Evolutionary conservation across 495 filamentous ascomycete species (phyloP), one percentile per base, ranked within the genome.

Genomic region (Parathielavia hyrcaniae): DNA sequence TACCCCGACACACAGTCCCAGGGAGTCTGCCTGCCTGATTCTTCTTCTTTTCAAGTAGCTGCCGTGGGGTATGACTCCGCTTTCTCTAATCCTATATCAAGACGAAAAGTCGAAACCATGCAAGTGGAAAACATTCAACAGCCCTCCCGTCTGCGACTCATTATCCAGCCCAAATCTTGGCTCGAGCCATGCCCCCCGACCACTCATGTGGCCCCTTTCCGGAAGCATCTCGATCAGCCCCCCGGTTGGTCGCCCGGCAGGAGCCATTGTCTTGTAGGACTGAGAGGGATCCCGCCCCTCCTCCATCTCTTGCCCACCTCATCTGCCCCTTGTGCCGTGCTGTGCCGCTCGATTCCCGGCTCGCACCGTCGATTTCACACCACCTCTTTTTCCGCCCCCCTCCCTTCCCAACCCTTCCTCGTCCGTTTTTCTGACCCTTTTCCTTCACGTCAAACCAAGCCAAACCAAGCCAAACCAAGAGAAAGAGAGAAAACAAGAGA

Each of bases 1-100:
- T n/a, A n/a, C n/a, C 47, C 40, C 52, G 52, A 35, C 52, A 54
- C 22, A n/a, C 52, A 54, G 12, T 22, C 50, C 50, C 38, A 13
- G 34, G 49, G 13, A 22, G 39, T 30, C 23, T 14, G 12, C 14
- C 50, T 30, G 12, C 23, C 6, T 39, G 22, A 34, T 26, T 13
- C 22, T 13, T 38, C 50, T 16, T 38, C 50, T 41, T 41, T 41
- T 53, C 23, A 20, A 51, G 35, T 39, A 20, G 5, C 3, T 6
- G 26, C 26, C 49, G 13, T 22, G 49, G 11, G 17, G 13, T 39
- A 32, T 36, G 38, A 43, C 50, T 53, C 50, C 32, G 36, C 22
- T 32, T 43, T 26, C 38, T 53, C 50, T 53, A 53, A 43, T 38
- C 38, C 50, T 12, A 38, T 34, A 40, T 2, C 17, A 23, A 20